A percentile compares a stretch with the other conserved stretches of the same genome.
Evolutionary conservation across 768 basidiomycete species (phyloP).

Genomic region (Nidularia pulvinata): DNA sequence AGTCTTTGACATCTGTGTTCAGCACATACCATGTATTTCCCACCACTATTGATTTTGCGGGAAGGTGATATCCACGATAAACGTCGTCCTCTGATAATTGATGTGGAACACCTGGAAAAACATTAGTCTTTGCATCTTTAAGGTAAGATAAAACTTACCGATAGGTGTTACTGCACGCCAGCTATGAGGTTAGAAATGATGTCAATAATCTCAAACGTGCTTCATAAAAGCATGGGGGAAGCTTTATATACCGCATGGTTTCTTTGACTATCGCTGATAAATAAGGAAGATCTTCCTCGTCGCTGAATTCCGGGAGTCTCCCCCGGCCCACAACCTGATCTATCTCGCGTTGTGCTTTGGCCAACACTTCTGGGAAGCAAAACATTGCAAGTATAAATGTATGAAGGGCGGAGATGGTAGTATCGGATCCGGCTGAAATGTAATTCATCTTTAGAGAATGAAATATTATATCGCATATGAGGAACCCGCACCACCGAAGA

Average conservation of each 20-base stretch:
- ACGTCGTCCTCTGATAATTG: neutral
- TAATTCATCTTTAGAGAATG: no score
- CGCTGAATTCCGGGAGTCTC: slow-evolving; percentile 1
- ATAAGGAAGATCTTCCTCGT: neutral
- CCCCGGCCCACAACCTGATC: neutral
- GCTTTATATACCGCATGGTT: neutral
- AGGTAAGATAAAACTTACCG: neutral
- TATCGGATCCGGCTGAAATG: neutral
- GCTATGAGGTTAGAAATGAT: neutral
- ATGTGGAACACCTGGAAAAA: slow-evolving; percentile 2
- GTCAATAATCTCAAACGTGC: neutral
- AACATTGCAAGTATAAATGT: neutral
- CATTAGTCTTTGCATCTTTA: neutral
- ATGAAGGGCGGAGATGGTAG: neutral
- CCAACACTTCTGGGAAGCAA: neutral
- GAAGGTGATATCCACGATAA: slow-evolving; percentile 1
- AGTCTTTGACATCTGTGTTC: neutral
- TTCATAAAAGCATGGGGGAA: neutral
- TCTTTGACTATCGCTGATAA: slow-evolving; percentile 1
- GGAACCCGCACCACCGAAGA: slow-evolving; percentile 21
- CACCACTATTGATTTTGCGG: neutral
- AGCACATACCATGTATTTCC: slow-evolving; percentile 2
- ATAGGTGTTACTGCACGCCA: neutral
- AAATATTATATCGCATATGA: no score
- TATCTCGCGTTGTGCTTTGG: slow-evolving; percentile 2